phyloP scores from a whole-genome alignment of 495 filamentous ascomycete species.

The Daldinia concentrica region DNA sequence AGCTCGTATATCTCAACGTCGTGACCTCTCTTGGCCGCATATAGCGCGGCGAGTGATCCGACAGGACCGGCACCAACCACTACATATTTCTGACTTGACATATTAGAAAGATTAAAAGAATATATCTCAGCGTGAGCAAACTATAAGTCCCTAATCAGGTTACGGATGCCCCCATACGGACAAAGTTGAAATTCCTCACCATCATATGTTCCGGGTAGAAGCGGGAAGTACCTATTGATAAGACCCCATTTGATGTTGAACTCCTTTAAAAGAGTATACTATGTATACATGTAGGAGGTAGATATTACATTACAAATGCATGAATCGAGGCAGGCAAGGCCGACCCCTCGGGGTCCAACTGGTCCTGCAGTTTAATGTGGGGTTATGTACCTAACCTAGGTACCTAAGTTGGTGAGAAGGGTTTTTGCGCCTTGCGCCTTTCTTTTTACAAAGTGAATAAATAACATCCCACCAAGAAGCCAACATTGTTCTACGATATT shows the following conservation, averaged over 20 bases:
- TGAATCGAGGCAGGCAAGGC: slow-evolving; percentile 1
- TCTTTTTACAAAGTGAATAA: neutral
- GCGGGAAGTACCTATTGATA: slow-evolving; percentile 15
- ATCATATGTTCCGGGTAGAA: slow-evolving; percentile 21
- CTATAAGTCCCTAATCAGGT: neutral
- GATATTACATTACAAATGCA: neutral
- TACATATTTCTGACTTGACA: slow-evolving; percentile 71
- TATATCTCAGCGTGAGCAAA: neutral
- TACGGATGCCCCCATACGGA: neutral
- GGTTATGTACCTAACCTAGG: neutral
- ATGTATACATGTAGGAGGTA: no score
- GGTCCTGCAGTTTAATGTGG: slow-evolving; percentile 8
- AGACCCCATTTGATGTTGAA: neutral
- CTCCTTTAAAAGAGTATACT: neutral
- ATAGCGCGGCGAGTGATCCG: slow-evolving; percentile 89
- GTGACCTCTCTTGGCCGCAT: slow-evolving; percentile 85
- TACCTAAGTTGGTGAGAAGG: neutral
- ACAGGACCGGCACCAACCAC: slow-evolving; percentile 94
- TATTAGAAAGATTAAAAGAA: neutral
- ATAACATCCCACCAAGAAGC: neutral
- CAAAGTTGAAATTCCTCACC: slow-evolving; percentile 2
- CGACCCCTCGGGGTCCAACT: slow-evolving; percentile 2
- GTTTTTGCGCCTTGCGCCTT: slow-evolving; percentile 32
- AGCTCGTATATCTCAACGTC: slow-evolving; percentile 96
- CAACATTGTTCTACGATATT: neutral